Evolutionary conservation across 2,329 filamentous ascomycete genomes (phyloP).

Genomic region (Neonectria punicea): DNA sequence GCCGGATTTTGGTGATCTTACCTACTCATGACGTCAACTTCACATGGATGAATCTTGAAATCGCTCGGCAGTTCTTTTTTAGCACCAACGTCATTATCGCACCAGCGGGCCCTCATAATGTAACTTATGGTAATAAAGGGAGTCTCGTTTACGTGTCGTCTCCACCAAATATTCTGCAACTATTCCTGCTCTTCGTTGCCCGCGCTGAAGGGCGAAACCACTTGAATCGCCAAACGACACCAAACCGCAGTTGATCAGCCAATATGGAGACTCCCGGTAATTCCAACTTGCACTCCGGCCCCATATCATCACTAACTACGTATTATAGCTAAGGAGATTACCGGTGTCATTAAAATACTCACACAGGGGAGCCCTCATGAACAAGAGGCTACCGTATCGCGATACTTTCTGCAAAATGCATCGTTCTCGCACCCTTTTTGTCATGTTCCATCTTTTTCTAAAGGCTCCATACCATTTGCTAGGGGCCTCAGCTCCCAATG

Average conservation of each 20-base stretch:
- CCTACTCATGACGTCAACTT: constrained; percentile 12
- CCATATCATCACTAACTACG: neutral
- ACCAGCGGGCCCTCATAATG: neutral
- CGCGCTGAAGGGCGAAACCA: neutral
- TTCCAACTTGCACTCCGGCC: neutral
- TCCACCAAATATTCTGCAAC: no score
- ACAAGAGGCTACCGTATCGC: constrained; percentile 72
- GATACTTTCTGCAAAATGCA: constrained; percentile 77
- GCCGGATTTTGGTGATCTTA: neutral
- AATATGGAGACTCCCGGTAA: constrained; percentile 7
- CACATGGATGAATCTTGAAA: constrained; percentile 9
- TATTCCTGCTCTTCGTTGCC: neutral
- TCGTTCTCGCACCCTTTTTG: constrained; percentile 85
- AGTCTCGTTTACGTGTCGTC: neutral
- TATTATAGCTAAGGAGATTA: constrained; percentile 67
- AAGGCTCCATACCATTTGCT: constrained; percentile 54
- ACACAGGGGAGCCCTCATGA: constrained; percentile 73
- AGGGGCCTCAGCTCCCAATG: constrained; percentile 68
- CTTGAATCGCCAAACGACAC: neutral
- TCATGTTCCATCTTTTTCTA: constrained; percentile 68
- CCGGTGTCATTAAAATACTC: constrained; percentile 73
- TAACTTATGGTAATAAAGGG: neutral
- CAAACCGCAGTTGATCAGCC: neutral
- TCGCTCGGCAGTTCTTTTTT: neutral
- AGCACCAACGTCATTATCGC: neutral